Conservation (phyloP, 2,329 filamentous ascomycete species). For the Aureobasidium subglaciale region DNA sequence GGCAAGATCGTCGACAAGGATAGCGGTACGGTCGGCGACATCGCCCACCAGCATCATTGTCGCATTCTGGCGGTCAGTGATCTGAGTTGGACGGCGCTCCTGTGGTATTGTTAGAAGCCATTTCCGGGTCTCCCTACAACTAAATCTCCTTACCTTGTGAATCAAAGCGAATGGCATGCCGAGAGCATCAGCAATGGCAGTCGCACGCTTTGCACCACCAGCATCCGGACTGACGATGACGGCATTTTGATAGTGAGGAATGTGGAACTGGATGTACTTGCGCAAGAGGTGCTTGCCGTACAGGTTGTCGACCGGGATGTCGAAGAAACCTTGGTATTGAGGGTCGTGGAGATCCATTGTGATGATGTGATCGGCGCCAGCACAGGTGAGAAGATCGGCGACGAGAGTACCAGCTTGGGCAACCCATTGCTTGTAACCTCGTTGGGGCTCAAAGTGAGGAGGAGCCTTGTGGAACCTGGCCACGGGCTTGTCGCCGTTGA, state of each 20-base stretch:
- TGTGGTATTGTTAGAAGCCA: slow-evolving; percentile 30
- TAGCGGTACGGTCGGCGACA: slow-evolving; percentile 71
- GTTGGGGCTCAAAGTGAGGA: slow-evolving; percentile 66
- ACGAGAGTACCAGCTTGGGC: slow-evolving; percentile 93
- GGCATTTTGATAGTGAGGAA: slow-evolving; percentile 74
- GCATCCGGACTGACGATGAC: slow-evolving; percentile 96
- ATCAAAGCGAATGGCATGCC: slow-evolving; percentile 96
- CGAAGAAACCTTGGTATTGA: slow-evolving; percentile 98
- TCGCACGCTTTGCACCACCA: slow-evolving; percentile 91
- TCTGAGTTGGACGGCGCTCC: slow-evolving; percentile 84
- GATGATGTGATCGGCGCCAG: slow-evolving; percentile 92
- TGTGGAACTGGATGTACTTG: slow-evolving; percentile 68
- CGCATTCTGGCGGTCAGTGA: slow-evolving; percentile 70
- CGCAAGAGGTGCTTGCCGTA: slow-evolving; percentile 72
- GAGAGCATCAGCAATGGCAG: slow-evolving; percentile 85
- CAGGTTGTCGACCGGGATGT: slow-evolving; percentile 96
- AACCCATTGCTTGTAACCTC: slow-evolving; percentile 97
- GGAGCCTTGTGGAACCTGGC: slow-evolving; percentile 41
- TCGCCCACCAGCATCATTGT: slow-evolving; percentile 95
- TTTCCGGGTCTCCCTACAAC: not conserved
- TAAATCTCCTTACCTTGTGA: slow-evolving; percentile 66
- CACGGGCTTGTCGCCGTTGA: slow-evolving; percentile 54
- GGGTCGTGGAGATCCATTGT: slow-evolving; percentile 96
- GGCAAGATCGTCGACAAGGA: slow-evolving; percentile 87
- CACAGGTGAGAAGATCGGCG: slow-evolving; percentile 88